Percentiles rank a stretch among this genome's conserved stretches.
phyloP scores from a whole-genome alignment of 2,329 filamentous ascomycete genomes.

The Fusarium liriodendri region DNA sequence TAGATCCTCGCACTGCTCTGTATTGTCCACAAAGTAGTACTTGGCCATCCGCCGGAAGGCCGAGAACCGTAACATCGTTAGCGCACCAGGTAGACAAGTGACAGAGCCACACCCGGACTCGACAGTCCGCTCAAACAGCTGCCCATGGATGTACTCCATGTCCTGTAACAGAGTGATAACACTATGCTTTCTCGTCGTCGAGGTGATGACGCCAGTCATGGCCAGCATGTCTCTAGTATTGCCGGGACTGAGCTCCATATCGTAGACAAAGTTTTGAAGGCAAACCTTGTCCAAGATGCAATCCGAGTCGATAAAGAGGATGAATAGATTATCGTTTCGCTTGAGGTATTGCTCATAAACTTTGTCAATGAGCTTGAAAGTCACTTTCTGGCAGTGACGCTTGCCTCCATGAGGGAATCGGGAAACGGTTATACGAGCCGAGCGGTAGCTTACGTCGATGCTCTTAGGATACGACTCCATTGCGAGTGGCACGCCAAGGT shows the following conservation, averaged over 20 bases:
- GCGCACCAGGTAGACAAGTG: slow-evolving; percentile 92
- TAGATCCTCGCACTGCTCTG: slow-evolving; percentile 92
- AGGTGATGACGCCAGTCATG: slow-evolving; percentile 97
- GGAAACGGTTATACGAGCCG: slow-evolving; percentile 88
- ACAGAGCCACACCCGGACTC: slow-evolving; percentile 95
- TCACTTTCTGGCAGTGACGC: slow-evolving; percentile 91
- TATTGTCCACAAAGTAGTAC: slow-evolving; percentile 98
- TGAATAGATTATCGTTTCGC: slow-evolving; percentile 90
- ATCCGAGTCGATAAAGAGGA: slow-evolving; percentile 97
- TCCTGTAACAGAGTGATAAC: slow-evolving; percentile 94
- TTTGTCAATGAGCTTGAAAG: slow-evolving; percentile 92
- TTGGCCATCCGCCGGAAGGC: slow-evolving; percentile 97
- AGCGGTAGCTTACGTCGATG: slow-evolving; percentile 88
- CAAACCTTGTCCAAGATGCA: slow-evolving; percentile 93
- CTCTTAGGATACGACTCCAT: slow-evolving; percentile 85
- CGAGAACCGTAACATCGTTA: slow-evolving; percentile 95
- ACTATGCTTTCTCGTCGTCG: slow-evolving; percentile 88
- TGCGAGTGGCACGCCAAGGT: slow-evolving; percentile 82
- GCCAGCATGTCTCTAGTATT: slow-evolving; percentile 94
- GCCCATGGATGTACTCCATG: slow-evolving; percentile 98
- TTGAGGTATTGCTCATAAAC: slow-evolving; percentile 90
- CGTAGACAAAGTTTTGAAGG: slow-evolving; percentile 97
- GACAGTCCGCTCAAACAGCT: slow-evolving; percentile 94
- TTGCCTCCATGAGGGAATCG: slow-evolving; percentile 95
- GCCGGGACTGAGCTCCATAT: slow-evolving; percentile 97